These are phyloP conservation scores for Tricholoma matsutake DNA, from an alignment of 768 basidiomycete species.

Conservation along the genomic window DNA sequence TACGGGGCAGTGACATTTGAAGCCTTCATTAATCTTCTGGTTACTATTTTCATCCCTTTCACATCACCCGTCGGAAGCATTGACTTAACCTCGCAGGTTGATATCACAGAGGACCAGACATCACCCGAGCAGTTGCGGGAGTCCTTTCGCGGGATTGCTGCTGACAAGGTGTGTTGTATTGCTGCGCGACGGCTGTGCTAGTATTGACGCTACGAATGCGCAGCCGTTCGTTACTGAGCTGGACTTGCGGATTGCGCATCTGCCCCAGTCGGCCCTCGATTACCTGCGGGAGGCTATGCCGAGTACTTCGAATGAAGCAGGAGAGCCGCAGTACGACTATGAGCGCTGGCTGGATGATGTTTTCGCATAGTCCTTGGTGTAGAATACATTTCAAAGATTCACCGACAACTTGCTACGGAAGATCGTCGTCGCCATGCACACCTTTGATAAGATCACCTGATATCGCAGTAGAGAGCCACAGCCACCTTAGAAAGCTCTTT, in stretches of 20 bases:
- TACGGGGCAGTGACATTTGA: constrained; percentile 92
- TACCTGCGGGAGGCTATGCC: constrained; percentile 88
- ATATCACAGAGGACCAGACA: constrained; percentile 94
- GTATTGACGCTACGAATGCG: constrained; percentile 12
- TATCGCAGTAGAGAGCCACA: constrained; percentile 23
- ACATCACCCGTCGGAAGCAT: constrained; percentile 2
- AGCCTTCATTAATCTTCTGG: constrained; percentile 92
- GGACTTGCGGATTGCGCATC: constrained; percentile 80
- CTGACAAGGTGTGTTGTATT: constrained; percentile 68
- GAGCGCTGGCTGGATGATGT: constrained; percentile 80
- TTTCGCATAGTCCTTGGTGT: constrained; percentile 46
- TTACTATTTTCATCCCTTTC: constrained; percentile 30
- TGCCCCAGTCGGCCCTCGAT: constrained; percentile 71
- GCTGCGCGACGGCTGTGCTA: not conserved
- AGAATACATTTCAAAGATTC: constrained; percentile 4
- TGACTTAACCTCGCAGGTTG: constrained; percentile 54
- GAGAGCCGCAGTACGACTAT: constrained; percentile 75
- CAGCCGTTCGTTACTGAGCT: constrained; percentile 93
- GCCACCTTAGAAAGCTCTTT: constrained; percentile 25
- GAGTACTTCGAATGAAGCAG: constrained; percentile 42
- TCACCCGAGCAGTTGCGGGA: constrained; percentile 89
- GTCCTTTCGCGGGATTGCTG: constrained; percentile 89
- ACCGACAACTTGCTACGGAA: not conserved
- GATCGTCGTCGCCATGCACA: not conserved
- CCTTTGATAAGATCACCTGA: constrained; percentile 10